A percentile compares a stretch with the other conserved stretches of the same genome.
phyloP scores from a whole-genome alignment of 2,329 filamentous ascomycete genomes.

The Colletotrichum filicis region DNA sequence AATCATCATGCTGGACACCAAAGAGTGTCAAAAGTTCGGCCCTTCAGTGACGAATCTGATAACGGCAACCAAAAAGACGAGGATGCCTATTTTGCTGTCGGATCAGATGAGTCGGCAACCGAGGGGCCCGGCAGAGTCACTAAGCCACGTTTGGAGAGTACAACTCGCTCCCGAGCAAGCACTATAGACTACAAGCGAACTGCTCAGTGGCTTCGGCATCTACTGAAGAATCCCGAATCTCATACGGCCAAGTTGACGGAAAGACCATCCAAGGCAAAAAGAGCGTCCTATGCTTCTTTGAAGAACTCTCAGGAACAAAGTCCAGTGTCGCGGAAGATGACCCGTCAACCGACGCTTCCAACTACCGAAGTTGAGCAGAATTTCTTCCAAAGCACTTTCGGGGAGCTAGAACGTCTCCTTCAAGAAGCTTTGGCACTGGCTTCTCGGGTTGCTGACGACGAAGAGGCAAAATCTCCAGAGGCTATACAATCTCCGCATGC shows the following conservation, averaged over 20 bases:
- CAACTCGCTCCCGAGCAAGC: slow-evolving; percentile 39
- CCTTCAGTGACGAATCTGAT: slow-evolving; percentile 12
- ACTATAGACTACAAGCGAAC: slow-evolving; percentile 47
- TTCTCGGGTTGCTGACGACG: slow-evolving; percentile 49
- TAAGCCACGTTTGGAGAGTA: slow-evolving; percentile 35
- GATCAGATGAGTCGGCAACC: slow-evolving; percentile 19
- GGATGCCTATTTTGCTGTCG: slow-evolving; percentile 3
- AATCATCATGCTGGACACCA: slow-evolving; percentile 33
- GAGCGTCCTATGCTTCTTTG: background rate
- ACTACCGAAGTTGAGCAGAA: slow-evolving; percentile 33
- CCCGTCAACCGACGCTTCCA: slow-evolving; percentile 30
- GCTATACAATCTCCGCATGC: background rate
- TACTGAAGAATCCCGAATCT: slow-evolving; percentile 42
- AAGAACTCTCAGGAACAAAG: background rate
- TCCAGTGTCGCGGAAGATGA: slow-evolving; percentile 23
- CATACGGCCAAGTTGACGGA: slow-evolving; percentile 43
- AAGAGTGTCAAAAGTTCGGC: slow-evolving; percentile 15
- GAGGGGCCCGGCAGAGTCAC: slow-evolving; percentile 7
- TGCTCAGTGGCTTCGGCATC: slow-evolving; percentile 46
- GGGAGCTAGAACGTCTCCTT: slow-evolving; percentile 58
- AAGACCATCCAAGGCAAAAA: slow-evolving; percentile 32
- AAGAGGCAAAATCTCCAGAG: slow-evolving; percentile 36
- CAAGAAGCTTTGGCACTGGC: slow-evolving; percentile 58
- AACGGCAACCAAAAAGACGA: background rate
- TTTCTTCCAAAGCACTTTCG: slow-evolving; percentile 50